Evolutionary conservation across 495 filamentous ascomycete genomes (phyloP).

Genomic region (Xylaria sp.): DNA sequence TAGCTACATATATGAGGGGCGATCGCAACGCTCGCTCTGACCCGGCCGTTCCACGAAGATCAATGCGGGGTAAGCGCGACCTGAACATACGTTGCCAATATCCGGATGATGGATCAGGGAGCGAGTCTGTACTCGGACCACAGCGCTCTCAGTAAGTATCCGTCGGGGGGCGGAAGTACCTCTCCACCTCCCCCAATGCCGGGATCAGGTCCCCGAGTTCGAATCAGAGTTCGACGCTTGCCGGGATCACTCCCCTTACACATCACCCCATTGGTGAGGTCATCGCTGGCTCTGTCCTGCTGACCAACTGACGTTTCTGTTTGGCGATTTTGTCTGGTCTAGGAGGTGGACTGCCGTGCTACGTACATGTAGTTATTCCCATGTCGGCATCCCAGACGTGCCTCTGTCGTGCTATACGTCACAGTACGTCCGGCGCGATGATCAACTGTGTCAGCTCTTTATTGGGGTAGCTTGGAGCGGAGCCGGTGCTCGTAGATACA

Average conservation of each 20-base stretch:
- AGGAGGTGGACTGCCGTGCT: too few species aligned
- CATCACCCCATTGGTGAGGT: constrained; percentile 39
- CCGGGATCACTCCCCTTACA: constrained; percentile 24
- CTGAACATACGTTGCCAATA: constrained; percentile 4
- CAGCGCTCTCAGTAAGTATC: background rate
- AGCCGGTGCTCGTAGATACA: background rate
- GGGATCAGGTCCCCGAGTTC: background rate
- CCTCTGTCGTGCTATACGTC: background rate
- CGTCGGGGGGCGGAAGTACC: background rate
- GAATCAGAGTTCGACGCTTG: constrained; percentile 30
- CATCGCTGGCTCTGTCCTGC: constrained; percentile 31
- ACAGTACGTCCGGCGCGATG: constrained; percentile 6
- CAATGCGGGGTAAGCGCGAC: constrained; percentile 37
- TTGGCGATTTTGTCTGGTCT: too few species aligned
- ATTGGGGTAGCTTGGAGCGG: constrained; percentile 10
- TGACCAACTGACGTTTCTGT: constrained; percentile 28
- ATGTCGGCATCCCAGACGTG: background rate
- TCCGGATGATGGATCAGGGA: constrained; percentile 1
- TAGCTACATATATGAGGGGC: too few species aligned
- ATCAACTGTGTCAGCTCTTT: constrained; percentile 14
- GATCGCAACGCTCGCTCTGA: constrained; percentile 34
- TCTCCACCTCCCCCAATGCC: background rate
- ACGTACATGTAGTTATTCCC: too few species aligned
- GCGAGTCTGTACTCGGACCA: background rate
- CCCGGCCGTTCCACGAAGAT: constrained; percentile 27